A percentile compares a stretch with the other conserved stretches of the same genome.
Conservation (phyloP, 768 basidiomycete species). For the Roridomyces roridus region DNA sequence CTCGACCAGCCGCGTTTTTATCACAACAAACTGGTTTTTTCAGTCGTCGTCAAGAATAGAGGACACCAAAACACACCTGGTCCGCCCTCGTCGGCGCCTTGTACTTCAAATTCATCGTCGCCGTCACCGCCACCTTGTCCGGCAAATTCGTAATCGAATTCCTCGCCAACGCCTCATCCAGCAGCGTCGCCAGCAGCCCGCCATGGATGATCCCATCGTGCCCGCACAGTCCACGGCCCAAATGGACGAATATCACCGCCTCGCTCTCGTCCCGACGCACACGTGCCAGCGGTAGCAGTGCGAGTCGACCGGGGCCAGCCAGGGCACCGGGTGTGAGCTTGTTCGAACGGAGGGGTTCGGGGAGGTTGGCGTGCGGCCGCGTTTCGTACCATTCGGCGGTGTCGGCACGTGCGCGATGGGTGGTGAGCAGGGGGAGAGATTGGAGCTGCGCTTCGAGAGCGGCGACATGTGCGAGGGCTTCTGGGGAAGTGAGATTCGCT, state of each 20-base stretch:
- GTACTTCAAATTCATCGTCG: conserved; percentile 81
- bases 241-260: conserved; percentile 73
- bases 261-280: conserved; percentile 79
- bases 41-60: neutral
- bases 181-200: conserved; percentile 85
- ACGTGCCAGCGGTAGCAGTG: conserved; percentile 79
- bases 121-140: conserved; percentile 92
- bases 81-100: conserved; percentile 89
- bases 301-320: conserved; percentile 87
- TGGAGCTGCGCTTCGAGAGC: conserved; percentile 75
- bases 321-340: conserved; percentile 85
- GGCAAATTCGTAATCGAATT: conserved; percentile 87
- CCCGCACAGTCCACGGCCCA: conserved; percentile 88
- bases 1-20: conserved; percentile 71
- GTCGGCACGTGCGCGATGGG: conserved; percentile 54
- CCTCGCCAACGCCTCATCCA: conserved; percentile 86
- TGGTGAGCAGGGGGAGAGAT: conserved; percentile 60
- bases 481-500: conserved; percentile 55
- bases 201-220: conserved; percentile 97
- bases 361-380: conserved; percentile 73
- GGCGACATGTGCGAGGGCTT: conserved; percentile 61
- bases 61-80: conserved; percentile 54
- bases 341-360: conserved; percentile 80
- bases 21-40: conserved; percentile 74
- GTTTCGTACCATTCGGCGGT: conserved; percentile 75